These are phyloP conservation scores for Vanrija humicola DNA, from an alignment of 1,284 basidiomycete species.

Conservation along the genomic window DNA sequence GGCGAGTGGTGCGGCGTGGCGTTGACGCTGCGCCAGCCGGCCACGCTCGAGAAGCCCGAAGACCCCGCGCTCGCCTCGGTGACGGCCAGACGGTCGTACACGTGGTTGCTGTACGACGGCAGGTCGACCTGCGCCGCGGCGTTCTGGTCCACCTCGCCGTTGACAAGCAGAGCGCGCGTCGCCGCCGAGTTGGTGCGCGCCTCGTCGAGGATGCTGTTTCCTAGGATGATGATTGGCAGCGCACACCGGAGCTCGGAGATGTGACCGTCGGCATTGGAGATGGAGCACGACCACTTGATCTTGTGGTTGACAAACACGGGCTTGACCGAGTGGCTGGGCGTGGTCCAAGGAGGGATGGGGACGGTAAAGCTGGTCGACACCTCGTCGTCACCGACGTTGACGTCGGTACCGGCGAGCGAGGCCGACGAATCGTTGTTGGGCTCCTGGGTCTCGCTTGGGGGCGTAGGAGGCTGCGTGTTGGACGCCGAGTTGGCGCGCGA, in stretches of 20 bases:
- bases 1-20: constrained; percentile 26
- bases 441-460: background rate
- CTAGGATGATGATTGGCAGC: constrained; percentile 76
- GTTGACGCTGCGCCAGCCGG: constrained; percentile 19
- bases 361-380: constrained; percentile 51
- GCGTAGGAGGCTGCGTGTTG: background rate
- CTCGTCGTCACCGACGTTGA: constrained; percentile 50
- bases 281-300: constrained; percentile 58
- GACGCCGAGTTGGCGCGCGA: constrained; percentile 1
- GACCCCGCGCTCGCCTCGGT: constrained; percentile 54
- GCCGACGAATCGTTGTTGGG: background rate
- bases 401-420: constrained; percentile 21
- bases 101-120: constrained; percentile 80
- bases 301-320: constrained; percentile 69
- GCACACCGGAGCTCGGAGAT: constrained; percentile 87
- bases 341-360: constrained; percentile 53
- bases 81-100: constrained; percentile 82
- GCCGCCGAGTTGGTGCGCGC: constrained; percentile 64
- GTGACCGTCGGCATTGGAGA: constrained; percentile 81
- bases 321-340: constrained; percentile 56
- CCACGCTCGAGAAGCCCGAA: constrained; percentile 18
- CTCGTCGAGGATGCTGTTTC: constrained; percentile 67
- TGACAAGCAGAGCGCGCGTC: constrained; percentile 66
- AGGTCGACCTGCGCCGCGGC: constrained; percentile 63
- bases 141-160: constrained; percentile 53